Base-by-base conservation (phyloP, 371 early-diverging fungal genomes). In the Apophysomyces trapeziformis region DNA sequence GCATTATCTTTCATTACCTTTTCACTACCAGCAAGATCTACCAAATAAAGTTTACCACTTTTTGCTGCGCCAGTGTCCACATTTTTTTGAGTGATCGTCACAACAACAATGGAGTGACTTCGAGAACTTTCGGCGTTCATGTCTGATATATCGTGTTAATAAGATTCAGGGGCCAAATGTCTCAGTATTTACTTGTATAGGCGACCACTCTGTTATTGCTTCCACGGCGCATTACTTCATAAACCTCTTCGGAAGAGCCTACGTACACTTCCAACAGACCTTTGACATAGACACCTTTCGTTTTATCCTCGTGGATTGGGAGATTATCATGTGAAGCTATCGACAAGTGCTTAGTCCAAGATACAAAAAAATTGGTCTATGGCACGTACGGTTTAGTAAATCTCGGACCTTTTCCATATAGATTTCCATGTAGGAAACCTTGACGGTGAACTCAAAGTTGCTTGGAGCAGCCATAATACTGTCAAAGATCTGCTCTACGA, bases 1-100 rank as follows among this genome's bases (percentile, higher is more conserved):
- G 43, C 9, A 36, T 14, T 13, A n/a, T 26, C 4, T 11, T 14
- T 36, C 7, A n/a, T 26, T 69, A 81, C 83, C 86, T 95, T 96
- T 85, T 99, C 99, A 35, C 99, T 99, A 70, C 99, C 99, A 35
- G 99, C 99, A 71, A 99, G 82, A 92, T 99, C 99, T 57, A 99
- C 98, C 57, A 99, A 85, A 67, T 92, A 95, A 41, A 99, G 85
- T 68, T 93, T 93, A 63, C 96, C 95, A 63, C 90, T 89, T 76
- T 93, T 95, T 47, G 86, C 89, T 67, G 90, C 92, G 46, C 96
- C 97, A 59, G 90, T 93, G 21, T 83, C 76, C 36, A 94, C 75
- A 76, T 97, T 95, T 85, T 96, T 95, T 80, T 96, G 93, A 16
- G 88, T 89, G 67, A 99, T 89, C 8, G 93, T 93, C 46, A 99